Evolutionary conservation across 257 asterid species (phyloP).

Genomic region (Petunia secreta): DNA sequence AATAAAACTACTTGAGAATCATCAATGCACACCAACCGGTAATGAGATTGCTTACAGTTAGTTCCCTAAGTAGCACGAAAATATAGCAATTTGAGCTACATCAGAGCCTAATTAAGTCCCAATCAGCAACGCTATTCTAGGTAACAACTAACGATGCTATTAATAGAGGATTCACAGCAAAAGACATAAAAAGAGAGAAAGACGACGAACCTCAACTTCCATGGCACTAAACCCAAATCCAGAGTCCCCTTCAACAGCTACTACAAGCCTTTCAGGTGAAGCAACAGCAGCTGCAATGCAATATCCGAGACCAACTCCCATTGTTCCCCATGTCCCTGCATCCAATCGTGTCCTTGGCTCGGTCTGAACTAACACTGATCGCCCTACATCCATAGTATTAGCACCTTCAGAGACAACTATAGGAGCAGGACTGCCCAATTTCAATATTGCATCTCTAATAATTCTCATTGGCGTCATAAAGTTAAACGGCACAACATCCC

Average conservation of each 20-base stretch:
- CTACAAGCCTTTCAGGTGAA: constrained; percentile 78
- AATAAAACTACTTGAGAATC: background rate
- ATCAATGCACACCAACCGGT: background rate
- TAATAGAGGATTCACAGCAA: background rate
- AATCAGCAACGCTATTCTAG: background rate
- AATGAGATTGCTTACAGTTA: background rate
- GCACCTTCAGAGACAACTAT: constrained; percentile 90
- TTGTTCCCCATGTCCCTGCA: constrained; percentile 99
- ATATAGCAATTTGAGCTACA: background rate
- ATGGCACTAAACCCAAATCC: constrained; percentile 98
- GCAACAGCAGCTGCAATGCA: constrained; percentile 99
- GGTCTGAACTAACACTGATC: constrained; percentile 78
- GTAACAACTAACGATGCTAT: background rate
- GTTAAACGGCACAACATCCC: constrained; percentile 84
- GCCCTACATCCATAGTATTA: constrained; percentile 89
- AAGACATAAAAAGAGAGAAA: background rate
- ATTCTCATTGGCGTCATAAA: constrained; percentile 90
- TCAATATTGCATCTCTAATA: constrained; percentile 77
- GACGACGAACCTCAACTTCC: constrained; percentile 82
- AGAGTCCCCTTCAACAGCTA: constrained; percentile 97
- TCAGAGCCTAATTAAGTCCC: background rate
- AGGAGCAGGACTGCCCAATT: constrained; percentile 75
- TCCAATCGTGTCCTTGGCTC: constrained; percentile 95
- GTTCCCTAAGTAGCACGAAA: background rate
- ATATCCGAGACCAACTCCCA: constrained; percentile 98